A percentile compares a stretch with the other conserved stretches of the same genome.
Conservation (phyloP, 352 stramenopile species). For the Phytophthora syringae region DNA sequence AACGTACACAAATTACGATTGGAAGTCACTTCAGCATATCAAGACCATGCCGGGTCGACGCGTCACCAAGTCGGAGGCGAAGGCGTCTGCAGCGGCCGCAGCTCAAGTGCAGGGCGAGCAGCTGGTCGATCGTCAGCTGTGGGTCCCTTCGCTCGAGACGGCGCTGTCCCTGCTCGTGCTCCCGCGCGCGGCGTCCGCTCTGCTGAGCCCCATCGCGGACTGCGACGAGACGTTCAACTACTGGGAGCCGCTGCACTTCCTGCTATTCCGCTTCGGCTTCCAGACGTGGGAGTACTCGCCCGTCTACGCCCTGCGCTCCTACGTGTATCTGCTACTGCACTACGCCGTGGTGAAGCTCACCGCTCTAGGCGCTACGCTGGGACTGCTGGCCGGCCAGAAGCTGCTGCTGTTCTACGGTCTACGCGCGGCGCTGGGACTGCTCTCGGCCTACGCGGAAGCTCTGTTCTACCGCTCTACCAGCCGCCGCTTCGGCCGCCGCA, state of each 20-base stretch:
- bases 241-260: slow-evolving; percentile 98
- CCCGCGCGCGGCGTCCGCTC: slow-evolving; percentile 59
- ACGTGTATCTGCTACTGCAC: slow-evolving; percentile 91
- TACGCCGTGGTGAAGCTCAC: slow-evolving; percentile 55
- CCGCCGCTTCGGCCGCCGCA: slow-evolving; percentile 63
- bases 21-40: too few species aligned
- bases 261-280: slow-evolving; percentile 93
- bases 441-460: slow-evolving; percentile 86
- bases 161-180: slow-evolving; percentile 72
- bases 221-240: slow-evolving; percentile 99
- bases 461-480: slow-evolving; percentile 83
- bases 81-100: slow-evolving; percentile 11
- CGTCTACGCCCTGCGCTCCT: slow-evolving; percentile 95
- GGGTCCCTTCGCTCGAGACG: slow-evolving; percentile 64
- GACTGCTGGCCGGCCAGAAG: slow-evolving; percentile 52
- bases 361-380: slow-evolving; percentile 46
- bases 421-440: slow-evolving; percentile 76
- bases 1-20: too few species aligned
- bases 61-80: slow-evolving; percentile 27
- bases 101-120: slow-evolving; percentile 19
- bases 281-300: slow-evolving; percentile 94
- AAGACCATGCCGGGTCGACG: slow-evolving; percentile 27
- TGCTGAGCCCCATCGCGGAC: slow-evolving; percentile 92
- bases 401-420: slow-evolving; percentile 92
- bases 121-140: slow-evolving; percentile 51